These are phyloP conservation scores for Marasmius oreades DNA, from an alignment of 1,284 basidiomycete species.

Conservation along the genomic window DNA sequence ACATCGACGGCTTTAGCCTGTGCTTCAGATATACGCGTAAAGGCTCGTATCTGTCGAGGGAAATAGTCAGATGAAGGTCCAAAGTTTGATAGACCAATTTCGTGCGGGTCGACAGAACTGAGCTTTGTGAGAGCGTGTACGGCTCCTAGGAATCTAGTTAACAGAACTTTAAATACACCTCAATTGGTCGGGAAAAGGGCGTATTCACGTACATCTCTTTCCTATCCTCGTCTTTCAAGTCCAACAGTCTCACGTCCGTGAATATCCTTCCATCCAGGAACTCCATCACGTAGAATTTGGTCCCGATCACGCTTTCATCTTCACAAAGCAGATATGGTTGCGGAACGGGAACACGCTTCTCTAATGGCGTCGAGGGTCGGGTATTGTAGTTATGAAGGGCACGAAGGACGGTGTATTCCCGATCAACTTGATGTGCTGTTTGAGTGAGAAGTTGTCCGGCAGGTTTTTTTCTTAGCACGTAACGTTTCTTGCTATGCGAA, in stretches of 20 bases:
- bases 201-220: slow-evolving; percentile 58
- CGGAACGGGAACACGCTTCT: slow-evolving; percentile 77
- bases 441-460: slow-evolving; percentile 80
- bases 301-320: slow-evolving; percentile 76
- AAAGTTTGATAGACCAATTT: slow-evolving; percentile 74
- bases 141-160: slow-evolving; percentile 30
- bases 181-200: background rate
- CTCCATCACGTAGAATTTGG: slow-evolving; percentile 95
- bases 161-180: slow-evolving; percentile 58
- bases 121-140: slow-evolving; percentile 73
- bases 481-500: slow-evolving; percentile 51
- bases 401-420: slow-evolving; percentile 81
- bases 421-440: slow-evolving; percentile 93
- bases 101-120: slow-evolving; percentile 65
- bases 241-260: slow-evolving; percentile 77
- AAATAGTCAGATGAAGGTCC: slow-evolving; percentile 83
- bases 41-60: slow-evolving; percentile 87
- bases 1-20: slow-evolving; percentile 67
- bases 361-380: slow-evolving; percentile 44
- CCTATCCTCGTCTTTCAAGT: slow-evolving; percentile 56
- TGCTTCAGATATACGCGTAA: slow-evolving; percentile 69
- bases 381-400: slow-evolving; percentile 76
- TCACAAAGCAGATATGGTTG: slow-evolving; percentile 83
- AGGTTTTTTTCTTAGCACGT: slow-evolving; percentile 93
- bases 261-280: slow-evolving; percentile 93